Evolutionary conservation across 768 basidiomycete species (phyloP).

Genomic region (Neoboletus subvelutipes): DNA sequence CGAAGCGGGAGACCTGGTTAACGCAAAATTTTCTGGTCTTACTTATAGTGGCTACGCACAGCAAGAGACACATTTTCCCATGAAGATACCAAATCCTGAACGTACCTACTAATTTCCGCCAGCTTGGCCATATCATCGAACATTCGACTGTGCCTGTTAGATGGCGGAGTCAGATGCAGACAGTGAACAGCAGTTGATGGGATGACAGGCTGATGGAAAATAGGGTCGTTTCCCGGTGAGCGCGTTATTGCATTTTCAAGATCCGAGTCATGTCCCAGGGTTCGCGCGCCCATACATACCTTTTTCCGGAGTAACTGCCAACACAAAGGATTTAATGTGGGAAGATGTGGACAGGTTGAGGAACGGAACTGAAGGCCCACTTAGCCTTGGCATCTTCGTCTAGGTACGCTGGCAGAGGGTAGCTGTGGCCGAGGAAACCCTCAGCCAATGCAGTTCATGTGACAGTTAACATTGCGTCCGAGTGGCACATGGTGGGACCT

Average conservation of each 20-base stretch:
- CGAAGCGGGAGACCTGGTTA: neutral
- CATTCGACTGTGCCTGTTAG: neutral
- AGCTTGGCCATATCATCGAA: neutral
- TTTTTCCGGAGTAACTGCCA: neutral
- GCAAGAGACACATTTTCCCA: neutral
- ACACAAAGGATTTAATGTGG: neutral
- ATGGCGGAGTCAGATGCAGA: neutral
- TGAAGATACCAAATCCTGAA: neutral
- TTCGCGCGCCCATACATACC: neutral
- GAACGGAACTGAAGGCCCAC: neutral
- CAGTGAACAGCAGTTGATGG: neutral
- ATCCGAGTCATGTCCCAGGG: neutral
- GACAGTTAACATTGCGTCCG: neutral
- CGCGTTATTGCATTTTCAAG: neutral
- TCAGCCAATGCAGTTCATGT: neutral
- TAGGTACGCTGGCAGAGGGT: neutral
- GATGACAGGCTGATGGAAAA: neutral
- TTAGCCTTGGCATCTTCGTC: neutral
- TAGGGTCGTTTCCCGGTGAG: neutral
- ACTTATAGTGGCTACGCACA: constrained; percentile 5
- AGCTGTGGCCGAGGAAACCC: neutral
- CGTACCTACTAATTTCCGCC: neutral
- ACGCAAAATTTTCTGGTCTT: neutral
- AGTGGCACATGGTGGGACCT: neutral
- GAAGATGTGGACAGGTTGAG: neutral